Percentiles rank a stretch among this genome's conserved stretches.
phyloP scores from a whole-genome alignment of 2,329 filamentous ascomycete genomes.

The Calonectria pseudoturangicola region DNA sequence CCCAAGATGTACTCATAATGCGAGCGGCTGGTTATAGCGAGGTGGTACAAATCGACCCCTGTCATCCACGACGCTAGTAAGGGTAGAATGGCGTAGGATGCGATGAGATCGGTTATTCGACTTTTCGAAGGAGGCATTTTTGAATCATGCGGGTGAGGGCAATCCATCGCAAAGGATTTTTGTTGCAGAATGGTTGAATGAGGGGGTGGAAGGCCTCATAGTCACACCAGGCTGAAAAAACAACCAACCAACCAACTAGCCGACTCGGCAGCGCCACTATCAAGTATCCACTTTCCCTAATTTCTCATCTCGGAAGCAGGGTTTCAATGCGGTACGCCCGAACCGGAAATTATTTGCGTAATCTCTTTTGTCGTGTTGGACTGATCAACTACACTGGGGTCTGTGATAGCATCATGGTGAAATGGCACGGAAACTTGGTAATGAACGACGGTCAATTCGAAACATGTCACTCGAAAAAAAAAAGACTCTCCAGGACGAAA shows the following conservation, averaged over 20 bases:
- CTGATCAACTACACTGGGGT: too few species aligned
- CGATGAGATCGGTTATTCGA: background rate
- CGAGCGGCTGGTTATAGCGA: background rate
- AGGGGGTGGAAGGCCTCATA: background rate
- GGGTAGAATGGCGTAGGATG: slow-evolving; percentile 7
- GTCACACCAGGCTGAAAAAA: background rate
- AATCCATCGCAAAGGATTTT: background rate
- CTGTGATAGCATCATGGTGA: too few species aligned
- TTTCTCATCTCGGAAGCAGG: slow-evolving; percentile 1
- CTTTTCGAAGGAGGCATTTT: background rate
- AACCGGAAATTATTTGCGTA: background rate
- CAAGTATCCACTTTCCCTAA: background rate
- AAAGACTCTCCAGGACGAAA: too few species aligned
- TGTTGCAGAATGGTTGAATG: background rate
- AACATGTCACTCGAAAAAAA: too few species aligned
- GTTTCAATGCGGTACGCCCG: background rate
- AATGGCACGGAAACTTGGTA: too few species aligned
- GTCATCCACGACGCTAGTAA: slow-evolving; percentile 1
- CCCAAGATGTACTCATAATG: background rate
- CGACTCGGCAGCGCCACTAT: too few species aligned
- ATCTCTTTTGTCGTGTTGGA: background rate
- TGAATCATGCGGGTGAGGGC: background rate
- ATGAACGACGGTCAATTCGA: too few species aligned
- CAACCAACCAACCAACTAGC: background rate
- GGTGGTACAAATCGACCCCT: slow-evolving; percentile 4